Base-by-base conservation (phyloP, 805 yeast species). In the Starmerella lactis-condensi region DNA sequence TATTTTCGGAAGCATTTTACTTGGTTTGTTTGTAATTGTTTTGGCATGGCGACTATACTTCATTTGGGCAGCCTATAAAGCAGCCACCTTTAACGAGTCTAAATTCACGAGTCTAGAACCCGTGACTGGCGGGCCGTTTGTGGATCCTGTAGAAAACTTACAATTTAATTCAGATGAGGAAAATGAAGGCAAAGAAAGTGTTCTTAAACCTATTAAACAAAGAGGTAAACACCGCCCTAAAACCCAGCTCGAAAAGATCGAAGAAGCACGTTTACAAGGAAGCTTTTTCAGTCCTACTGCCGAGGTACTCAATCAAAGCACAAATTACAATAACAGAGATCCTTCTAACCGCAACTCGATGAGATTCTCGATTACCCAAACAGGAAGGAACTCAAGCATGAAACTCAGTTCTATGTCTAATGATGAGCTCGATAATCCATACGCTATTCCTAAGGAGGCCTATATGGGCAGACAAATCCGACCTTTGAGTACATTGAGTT, bases 271-370 rank as follows among this genome's bases (percentile, higher is more conserved):
- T 30, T 26, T 24, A 21, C 31, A 29, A 22, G 38, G 36, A 26
- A 36, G 34, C 65, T 78, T 74, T 51, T 67, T 76, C 32, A 76
- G 89, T 3, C 92, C 92, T 21, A 78, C 91, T 1, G 72, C 72
- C 12, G 81, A 75, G 44, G 74, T 72, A 12, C 65, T 72, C 66
- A 58, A 59, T 34, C 64, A 62, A 17, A 53, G 52, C 24, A 32
- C 41, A 18, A 36, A 37, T 24, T 33, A 36, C 15, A 36, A 38
- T 13, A 35, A 38, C 31, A 18, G 17, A 38, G 39, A 28, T 41
- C 29, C 25, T 38, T 32, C 30, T 6, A 6, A 21, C 14, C 29
- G 21, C 6, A 21, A 21, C n/a, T n/a, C 23, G 11, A 8, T 26
- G 21, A n/a, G 29, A 7, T 26, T 26, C 29, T 26, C 29, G 27